Evolutionary conservation across 441 rosid genomes (phyloP), one percentile per base, ranked within the genome.

Genomic region (Erodium moschatum): DNA sequence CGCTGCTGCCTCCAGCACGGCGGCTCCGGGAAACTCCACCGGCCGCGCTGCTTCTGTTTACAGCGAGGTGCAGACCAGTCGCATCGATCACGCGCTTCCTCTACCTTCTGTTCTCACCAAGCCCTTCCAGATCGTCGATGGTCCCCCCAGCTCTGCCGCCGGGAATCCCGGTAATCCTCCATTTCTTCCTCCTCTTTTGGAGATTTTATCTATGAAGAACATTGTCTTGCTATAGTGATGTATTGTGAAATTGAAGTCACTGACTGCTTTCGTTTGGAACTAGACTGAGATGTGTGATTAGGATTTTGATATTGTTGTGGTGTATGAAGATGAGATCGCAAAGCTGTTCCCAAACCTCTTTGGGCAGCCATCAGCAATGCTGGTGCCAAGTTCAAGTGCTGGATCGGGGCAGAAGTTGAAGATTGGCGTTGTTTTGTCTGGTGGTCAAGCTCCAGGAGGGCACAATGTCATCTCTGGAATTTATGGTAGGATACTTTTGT

Each of bases 361-460:
- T 52, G 98, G 99, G 0, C 99, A 92, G 74, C 97, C 97, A 38
- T 84, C 97, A 4, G 84, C 90, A 66, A 66, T 80, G 77, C 69
- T 83, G 78, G 82, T 89, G 65, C 93, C 97, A 4, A 76, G 67
- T 33, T 64, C 74, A 4, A 70, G 71, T 52, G 48, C 84, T 1
- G 19, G 40, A 13, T 74, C 91, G 0, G 82, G 67, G 48, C 82
- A 72, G 81, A 87, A 87, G 77, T 68, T 95, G 77, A 95, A 90
- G 27, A 87, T 91, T 19, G 99, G 97, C 35, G 97, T 92, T 52
- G 99, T 95, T 67, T 73, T 95, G 72, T 94, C 99, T 0, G 99
- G 99, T 24, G 99, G 99, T 33, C 99, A 94, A 78, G 97, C 99
- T 21, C 99, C 99, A 2, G 99, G 99, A 65, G 99, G 99, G 5